Conservation (phyloP, 2,329 filamentous ascomycete species). For the Stemphylium vesicarium region DNA sequence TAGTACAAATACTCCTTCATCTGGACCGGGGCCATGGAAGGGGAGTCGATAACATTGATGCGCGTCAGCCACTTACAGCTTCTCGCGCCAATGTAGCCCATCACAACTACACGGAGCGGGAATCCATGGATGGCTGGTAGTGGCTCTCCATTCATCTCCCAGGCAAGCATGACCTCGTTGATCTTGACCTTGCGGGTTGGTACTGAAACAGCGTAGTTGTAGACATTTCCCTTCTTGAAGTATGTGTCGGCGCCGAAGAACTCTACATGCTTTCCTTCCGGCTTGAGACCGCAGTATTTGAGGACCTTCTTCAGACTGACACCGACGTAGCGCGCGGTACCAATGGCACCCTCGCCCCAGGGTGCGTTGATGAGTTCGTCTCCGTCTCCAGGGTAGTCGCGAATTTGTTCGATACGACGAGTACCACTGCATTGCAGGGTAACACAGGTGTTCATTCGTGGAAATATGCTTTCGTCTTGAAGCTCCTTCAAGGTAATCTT, state of each 20-base stretch:
- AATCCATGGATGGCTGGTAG: constrained; percentile 71
- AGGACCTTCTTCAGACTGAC: constrained; percentile 73
- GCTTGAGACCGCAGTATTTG: constrained; percentile 68
- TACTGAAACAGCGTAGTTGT: constrained; percentile 72
- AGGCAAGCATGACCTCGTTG: constrained; percentile 71
- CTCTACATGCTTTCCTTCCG: constrained; percentile 67
- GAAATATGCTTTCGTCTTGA: constrained; percentile 65
- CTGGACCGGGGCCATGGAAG: constrained; percentile 67
- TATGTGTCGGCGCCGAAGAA: constrained; percentile 75
- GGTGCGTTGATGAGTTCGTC: constrained; percentile 61
- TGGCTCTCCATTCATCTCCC: constrained; percentile 73
- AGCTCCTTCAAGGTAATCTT: constrained; percentile 65
- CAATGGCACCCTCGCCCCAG: constrained; percentile 65
- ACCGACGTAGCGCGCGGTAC: constrained; percentile 68
- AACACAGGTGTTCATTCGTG: constrained; percentile 63
- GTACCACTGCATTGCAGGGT: constrained; percentile 74
- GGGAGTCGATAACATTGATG: constrained; percentile 65
- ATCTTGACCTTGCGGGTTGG: constrained; percentile 71
- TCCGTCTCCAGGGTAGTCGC: constrained; percentile 69
- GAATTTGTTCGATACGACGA: constrained; percentile 71
- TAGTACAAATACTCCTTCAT: constrained; percentile 73
- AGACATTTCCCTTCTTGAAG: constrained; percentile 69
- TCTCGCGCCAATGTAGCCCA: constrained; percentile 71
- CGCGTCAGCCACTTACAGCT: constrained; percentile 69
- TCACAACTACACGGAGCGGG: constrained; percentile 66